Base-by-base conservation (phyloP, 192 early-diverging fungal species). In the Backusella sp. region DNA sequence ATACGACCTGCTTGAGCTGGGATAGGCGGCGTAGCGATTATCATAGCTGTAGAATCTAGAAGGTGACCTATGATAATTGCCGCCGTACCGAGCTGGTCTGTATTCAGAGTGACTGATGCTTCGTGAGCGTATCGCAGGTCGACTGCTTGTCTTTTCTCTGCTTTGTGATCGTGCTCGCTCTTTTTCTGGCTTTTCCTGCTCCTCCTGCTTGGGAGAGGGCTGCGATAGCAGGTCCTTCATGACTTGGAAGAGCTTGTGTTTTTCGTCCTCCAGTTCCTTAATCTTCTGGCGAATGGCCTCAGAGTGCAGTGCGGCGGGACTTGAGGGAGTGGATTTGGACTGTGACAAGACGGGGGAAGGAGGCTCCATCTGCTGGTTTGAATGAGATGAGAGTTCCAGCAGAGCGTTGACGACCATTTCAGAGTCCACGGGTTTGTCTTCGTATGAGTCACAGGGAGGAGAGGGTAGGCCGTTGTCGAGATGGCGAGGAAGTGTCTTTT, bases 391-490 rank as follows among this genome's bases (percentile, higher is more conserved):
- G 70, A 71, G 70, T 49, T 71, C 70, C 7, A 71, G 26, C 30
- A 71, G 39, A 19, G 70, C 70, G 42, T 49, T 71, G 12, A 71
- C 44, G 9, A 71, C 70, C 70, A 71, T 71, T 44, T 71, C 70
- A 46, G 70, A 67, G 66, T 26, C 37, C 17, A 66, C 73, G 67
- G 28, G 19, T 62, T 23, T 62, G 56, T 28, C 56, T 28, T 62
- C 26, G 23, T 28, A 26, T 62, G 56, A 62, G 56, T 74, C 73
- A 44, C 66, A 34, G 28, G 73, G 73, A 66, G 73, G 73, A 42
- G 73, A 74, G 32, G 73, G 73, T 42, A 74, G 36, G 9, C 73
- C 73, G 30, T 74, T 74, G 6, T 74, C 73, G 66, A 74, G 73
- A 74, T 68, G 73, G 30, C 26, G 23, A 9, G 28, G 42, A 32